phyloP scores from a whole-genome alignment of 306 rosid species.

The Sicyos baderoa region DNA sequence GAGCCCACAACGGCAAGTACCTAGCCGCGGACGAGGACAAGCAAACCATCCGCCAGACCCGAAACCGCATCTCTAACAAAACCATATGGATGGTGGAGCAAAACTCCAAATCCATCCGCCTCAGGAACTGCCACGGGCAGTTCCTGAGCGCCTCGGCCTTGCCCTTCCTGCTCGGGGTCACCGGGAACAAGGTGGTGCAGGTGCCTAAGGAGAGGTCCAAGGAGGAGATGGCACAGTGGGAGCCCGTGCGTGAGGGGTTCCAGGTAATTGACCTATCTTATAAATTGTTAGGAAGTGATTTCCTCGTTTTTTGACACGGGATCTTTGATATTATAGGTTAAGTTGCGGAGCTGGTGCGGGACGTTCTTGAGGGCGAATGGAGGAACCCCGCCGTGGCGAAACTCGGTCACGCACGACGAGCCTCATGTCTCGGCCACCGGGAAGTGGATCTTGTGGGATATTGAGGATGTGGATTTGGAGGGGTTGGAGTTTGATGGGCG shows the following conservation, averaged over 20 bases:
- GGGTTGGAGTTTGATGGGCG: constrained; percentile 26
- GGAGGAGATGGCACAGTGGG: constrained; percentile 51
- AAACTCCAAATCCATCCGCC: constrained; percentile 32
- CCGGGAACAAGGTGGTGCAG: constrained; percentile 48
- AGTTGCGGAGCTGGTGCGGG: constrained; percentile 56
- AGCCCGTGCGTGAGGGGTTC: constrained; percentile 65
- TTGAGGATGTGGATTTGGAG: constrained; percentile 27
- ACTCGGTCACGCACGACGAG: constrained; percentile 56
- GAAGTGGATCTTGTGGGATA: constrained; percentile 70
- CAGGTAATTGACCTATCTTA: constrained; percentile 21
- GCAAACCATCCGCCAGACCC: constrained; percentile 50
- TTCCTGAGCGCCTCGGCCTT: constrained; percentile 48
- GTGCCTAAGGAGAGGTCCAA: constrained; percentile 13
- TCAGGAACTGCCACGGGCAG: constrained; percentile 52
- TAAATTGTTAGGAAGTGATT: too few species aligned
- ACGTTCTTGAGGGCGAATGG: constrained; percentile 70
- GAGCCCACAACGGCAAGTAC: constrained; percentile 65
- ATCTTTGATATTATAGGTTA: constrained; percentile 35
- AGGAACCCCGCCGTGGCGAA: constrained; percentile 82
- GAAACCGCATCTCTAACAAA: constrained; percentile 28
- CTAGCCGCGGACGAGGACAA: constrained; percentile 45
- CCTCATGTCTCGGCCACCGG: constrained; percentile 34
- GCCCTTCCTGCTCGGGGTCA: constrained; percentile 48
- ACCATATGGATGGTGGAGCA: constrained; percentile 50
- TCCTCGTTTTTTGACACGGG: too few species aligned